Evolutionary conservation across 2,329 filamentous ascomycete genomes (phyloP), one percentile per base, ranked within the genome.

Genomic region (Lachnellula hyalina): DNA sequence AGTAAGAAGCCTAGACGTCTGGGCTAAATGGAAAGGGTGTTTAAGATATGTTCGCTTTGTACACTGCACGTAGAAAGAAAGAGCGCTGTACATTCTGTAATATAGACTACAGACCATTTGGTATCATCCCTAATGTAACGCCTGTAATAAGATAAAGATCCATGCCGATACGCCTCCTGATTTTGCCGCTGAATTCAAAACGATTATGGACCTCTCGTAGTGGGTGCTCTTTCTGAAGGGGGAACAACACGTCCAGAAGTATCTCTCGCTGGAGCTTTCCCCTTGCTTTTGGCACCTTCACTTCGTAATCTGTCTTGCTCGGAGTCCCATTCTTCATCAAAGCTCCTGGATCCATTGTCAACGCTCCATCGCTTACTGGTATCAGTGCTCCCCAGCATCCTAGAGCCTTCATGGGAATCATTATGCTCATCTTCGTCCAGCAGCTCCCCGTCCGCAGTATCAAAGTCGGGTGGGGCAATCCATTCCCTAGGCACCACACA

Each of bases 1-100:
- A 93, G 90, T 76, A 82, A 81, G 72, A 89, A 86, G 71, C 87
- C 85, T 40, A 92, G 92, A 74, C 87, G 94, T 76, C 74, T 97
- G 76, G 68, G 68, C 63, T 70, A 63, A 58, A 57, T 15, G 32
- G 35, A 21, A 28, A 17, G 5, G 41, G 14, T 19, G 44, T 44
- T 32, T 36, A 40, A 32, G 21, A 15, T 21, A 49, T 1, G 21
- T 45, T n/a, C 15, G 17, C 25, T 38, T 23, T 52, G 40, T 17
- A n/a, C 45, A 41, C 48, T 47, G 34, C 34, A 40, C 23, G 11
- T 19, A 34, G 36, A 21, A 23, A 47, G 46, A 53, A 25, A 25
- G 25, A 25, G 38, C 40, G 53, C 46, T 58, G 56, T 59, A 49
- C 49, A 58, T 52, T 60, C 44, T 65, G 54, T 65, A 63, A 49